Conservation (phyloP, 2,329 filamentous ascomycete species). For the Metarhizium robertsii region DNA sequence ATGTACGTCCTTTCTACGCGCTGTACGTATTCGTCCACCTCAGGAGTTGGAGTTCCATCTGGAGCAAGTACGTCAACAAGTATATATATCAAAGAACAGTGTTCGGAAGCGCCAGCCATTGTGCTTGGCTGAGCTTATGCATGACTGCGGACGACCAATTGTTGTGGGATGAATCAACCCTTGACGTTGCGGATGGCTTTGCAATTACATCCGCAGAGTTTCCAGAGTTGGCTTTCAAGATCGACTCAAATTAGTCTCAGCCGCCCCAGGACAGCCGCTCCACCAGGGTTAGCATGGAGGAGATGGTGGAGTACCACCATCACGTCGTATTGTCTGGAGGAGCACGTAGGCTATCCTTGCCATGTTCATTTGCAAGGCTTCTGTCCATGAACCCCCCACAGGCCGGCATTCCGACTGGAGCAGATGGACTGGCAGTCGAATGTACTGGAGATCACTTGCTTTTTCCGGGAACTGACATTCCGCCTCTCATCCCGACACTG, state of each 20-base stretch:
- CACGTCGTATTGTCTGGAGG: not conserved
- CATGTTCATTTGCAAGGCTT: not conserved
- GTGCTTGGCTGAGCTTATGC: not conserved
- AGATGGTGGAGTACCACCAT: not conserved
- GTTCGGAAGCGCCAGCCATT: not conserved
- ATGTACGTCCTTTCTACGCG: not conserved
- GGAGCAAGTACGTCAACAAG: too few relatives aligned
- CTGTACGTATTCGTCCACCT: too few relatives aligned
- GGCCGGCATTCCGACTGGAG: not conserved
- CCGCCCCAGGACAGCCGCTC: not conserved
- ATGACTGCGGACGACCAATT: not conserved
- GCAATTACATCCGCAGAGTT: not conserved
- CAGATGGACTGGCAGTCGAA: not conserved
- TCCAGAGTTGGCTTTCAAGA: not conserved
- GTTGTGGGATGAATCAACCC: not conserved
- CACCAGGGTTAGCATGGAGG: not conserved
- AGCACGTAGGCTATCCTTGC: not conserved
- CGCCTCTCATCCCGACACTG: not conserved
- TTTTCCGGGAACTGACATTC: not conserved
- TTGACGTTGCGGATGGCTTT: not conserved
- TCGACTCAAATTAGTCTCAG: not conserved
- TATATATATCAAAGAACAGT: not conserved
- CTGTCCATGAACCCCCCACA: not conserved
- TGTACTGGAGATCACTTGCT: not conserved
- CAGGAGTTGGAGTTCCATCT: too few relatives aligned